Conservation (phyloP, 1,284 basidiomycete species). For the Sporisorium sorghi region DNA sequence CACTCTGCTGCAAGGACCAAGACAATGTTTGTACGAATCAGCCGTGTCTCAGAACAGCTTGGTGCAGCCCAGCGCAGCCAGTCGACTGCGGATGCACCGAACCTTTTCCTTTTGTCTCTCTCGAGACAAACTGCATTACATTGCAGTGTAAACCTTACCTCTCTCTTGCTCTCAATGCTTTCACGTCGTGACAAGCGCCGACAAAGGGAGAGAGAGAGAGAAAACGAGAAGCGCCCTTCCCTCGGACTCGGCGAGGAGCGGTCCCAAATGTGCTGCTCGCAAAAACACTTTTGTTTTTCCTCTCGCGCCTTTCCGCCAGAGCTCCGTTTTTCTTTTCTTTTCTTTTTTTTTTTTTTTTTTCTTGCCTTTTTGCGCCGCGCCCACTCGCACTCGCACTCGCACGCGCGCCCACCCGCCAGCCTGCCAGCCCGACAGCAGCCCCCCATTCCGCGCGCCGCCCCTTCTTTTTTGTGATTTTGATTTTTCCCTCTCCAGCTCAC, state of each 20-base stretch:
- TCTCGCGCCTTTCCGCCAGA: background rate
- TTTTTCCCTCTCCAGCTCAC: background rate
- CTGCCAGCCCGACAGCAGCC: background rate
- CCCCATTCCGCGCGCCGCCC: conserved; percentile 5
- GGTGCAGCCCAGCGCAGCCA: background rate
- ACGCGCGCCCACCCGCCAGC: background rate
- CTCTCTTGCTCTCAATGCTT: background rate
- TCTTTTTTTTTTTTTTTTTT: too few species aligned
- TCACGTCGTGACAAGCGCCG: background rate
- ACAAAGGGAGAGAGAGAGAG: background rate
- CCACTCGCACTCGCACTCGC: too few species aligned
- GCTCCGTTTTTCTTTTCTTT: conserved; percentile 4
- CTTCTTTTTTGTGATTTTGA: background rate
- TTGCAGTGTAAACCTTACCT: too few species aligned
- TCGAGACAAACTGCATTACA: too few species aligned
- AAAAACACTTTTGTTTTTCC: conserved; percentile 2
- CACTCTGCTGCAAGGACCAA: too few species aligned
- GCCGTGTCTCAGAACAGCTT: background rate
- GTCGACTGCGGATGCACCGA: conserved; percentile 5
- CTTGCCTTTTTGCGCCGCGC: too few species aligned
- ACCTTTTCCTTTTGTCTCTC: background rate
- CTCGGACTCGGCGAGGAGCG: background rate
- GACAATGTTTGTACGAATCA: too few species aligned
- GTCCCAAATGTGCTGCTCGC: background rate
- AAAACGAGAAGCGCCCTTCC: too few species aligned